phyloP scores from a whole-genome alignment of 805 yeast genomes.

The Candida coquimbonensis region DNA sequence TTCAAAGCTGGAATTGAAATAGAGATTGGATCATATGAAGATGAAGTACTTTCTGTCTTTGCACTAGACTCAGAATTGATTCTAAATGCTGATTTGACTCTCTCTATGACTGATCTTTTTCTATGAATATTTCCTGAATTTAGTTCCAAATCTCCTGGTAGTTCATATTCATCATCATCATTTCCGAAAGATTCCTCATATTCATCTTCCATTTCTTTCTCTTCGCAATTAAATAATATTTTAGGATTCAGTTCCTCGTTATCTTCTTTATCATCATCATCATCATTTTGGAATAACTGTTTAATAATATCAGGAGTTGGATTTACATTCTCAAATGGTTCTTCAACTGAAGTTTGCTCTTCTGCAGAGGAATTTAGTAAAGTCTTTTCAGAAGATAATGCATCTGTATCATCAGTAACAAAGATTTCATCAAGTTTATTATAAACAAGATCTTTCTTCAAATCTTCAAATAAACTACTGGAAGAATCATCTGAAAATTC shows the following conservation, averaged over 20 bases:
- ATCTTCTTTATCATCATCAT: background rate
- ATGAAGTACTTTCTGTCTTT: conserved; percentile 5
- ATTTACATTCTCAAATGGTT: background rate
- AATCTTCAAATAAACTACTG: background rate
- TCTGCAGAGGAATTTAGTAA: background rate
- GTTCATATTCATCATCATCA: background rate
- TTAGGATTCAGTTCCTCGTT: background rate
- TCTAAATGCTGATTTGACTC: conserved; percentile 10
- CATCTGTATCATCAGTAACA: background rate
- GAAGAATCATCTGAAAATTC: conserved; percentile 10
- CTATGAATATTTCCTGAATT: background rate
- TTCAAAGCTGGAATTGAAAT: conserved; percentile 14
- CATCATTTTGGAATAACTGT: background rate
- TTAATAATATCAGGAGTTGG: conserved; percentile 2
- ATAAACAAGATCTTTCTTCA: background rate
- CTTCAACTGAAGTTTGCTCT: background rate
- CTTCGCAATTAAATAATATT: background rate
- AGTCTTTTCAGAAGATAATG: background rate
- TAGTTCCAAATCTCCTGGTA: background rate
- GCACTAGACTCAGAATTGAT: background rate
- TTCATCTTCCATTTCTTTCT: background rate
- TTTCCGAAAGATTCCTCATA: background rate
- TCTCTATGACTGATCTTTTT: conserved; percentile 8
- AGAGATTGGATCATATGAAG: conserved; percentile 12
- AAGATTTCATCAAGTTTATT: background rate